Percentiles rank a stretch among this genome's conserved stretches.
Evolutionary conservation across 2,329 filamentous ascomycete genomes (phyloP).

Genomic region (Arthrocladium fulminans): DNA sequence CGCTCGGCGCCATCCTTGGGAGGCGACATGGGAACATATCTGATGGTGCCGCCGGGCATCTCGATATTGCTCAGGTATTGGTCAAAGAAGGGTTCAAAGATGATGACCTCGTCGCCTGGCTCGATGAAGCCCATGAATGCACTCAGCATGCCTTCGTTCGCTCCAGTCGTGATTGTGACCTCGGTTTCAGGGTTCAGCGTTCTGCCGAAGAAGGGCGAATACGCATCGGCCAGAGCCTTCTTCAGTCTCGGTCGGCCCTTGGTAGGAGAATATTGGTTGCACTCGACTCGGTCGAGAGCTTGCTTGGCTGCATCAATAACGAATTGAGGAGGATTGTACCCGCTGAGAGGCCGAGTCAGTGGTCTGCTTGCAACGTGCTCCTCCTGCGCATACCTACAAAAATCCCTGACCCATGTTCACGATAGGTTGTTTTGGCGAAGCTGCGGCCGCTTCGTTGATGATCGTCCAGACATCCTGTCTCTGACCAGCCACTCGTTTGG

Average conservation of each 20-base stretch:
- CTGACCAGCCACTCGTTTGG: conserved; percentile 41
- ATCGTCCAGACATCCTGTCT: conserved; percentile 51
- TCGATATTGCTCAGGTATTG: conserved; percentile 99
- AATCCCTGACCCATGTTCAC: conserved; percentile 59
- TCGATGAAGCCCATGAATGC: conserved; percentile 98
- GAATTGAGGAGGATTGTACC: conserved; percentile 89
- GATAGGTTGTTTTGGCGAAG: conserved; percentile 55
- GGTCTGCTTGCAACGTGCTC: background rate
- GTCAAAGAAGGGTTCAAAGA: conserved; percentile 98
- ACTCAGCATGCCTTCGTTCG: conserved; percentile 69
- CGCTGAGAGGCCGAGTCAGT: conserved; percentile 32
- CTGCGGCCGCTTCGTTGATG: conserved; percentile 58
- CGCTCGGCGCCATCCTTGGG: conserved; percentile 68
- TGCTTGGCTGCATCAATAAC: conserved; percentile 85
- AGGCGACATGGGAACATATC: conserved; percentile 91
- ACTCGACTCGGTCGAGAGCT: conserved; percentile 82
- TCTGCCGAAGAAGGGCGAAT: conserved; percentile 79
- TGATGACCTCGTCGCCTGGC: conserved; percentile 86
- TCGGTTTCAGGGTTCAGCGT: conserved; percentile 80
- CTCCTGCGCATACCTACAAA: conserved; percentile 33
- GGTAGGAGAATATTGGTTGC: conserved; percentile 97
- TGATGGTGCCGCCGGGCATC: conserved; percentile 91
- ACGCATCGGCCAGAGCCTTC: conserved; percentile 87
- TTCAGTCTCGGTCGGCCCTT: conserved; percentile 76
- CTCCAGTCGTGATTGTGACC: conserved; percentile 78